Evolutionary conservation across 805 yeast genomes (phyloP), one percentile per base, ranked within the genome.

Genomic region (Lipomyces sp.): DNA sequence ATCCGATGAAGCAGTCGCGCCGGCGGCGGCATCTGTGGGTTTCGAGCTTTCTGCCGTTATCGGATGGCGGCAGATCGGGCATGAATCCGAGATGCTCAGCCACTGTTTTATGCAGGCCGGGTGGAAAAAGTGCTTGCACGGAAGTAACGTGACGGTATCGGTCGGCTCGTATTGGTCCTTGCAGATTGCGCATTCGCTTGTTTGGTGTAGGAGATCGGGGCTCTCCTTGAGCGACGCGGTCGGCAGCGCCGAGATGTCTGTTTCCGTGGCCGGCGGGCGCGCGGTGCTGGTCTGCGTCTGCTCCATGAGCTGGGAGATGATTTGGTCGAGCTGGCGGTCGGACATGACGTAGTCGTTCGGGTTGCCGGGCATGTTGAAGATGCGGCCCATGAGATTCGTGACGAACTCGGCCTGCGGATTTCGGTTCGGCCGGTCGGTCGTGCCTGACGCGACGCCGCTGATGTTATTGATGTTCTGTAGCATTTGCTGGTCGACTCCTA

Each of bases 61-160:
- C 8, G 39, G 34, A 8, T 41, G 49, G 3, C 57, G 48, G 37
- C 58, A 57, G 11, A 51, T 42, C n/a, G 60, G 64, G 38, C 63
- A 59, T 11, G 63, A 48, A 22, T 47, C 57, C 6, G 61, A 44
- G 11, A 52, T 43, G n/a, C 34, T 32, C 8, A 59, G 49, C 63
- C 63, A 59, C n/a, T 52, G 60, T 13, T 43, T 51, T 11, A 59
- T 53, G 29, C 63, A 59, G 11, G 35, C 39, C n/a, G 53, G 35
- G 33, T 59, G 62, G 33, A 59, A 59, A 37, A 45, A 49, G 39
- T 59, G 63, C 7, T 41, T 26, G 39, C 63, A 59, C 2, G 63
- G 63, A 19, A 59, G 40, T 11, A 35, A 4, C 3, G 33, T 42
- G n/a, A 57, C 51, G n/a, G 35, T 22, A 10, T 51, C 53, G 10